Percentiles rank a stretch among this genome's conserved stretches.
Conservation (phyloP, 345 rosid genomes). For the Citrus sinensis region DVS_A1.0 CM039169.1:30416001-30416500, state of each 20-base stretch:
- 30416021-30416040: conserved; percentile 97
- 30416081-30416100: conserved; percentile 46
- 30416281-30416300: conserved; percentile 79
- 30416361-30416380: conserved; percentile 79
- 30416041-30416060: conserved; percentile 85
- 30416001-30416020: conserved; percentile 70
- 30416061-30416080: conserved; percentile 75
- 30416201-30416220: neutral
- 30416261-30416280: conserved; percentile 43
- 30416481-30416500: conserved; percentile 85
- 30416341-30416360: conserved; percentile 86
- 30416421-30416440: conserved; percentile 45
- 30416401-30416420: conserved; percentile 37
- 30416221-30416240: neutral
- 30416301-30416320: conserved; percentile 70
- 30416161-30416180: neutral
- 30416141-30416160: neutral
- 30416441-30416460: conserved; percentile 39
- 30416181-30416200: neutral
- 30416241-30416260: neutral
- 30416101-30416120: conserved; percentile 7
- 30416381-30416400: conserved; percentile 37
- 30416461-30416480: conserved; percentile 73
- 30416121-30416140: neutral
- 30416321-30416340: conserved; percentile 85